These are phyloP conservation scores for Amanita jacksonii DNA, from an alignment of 768 basidiomycete genomes.

Conservation along the genomic window DNA sequence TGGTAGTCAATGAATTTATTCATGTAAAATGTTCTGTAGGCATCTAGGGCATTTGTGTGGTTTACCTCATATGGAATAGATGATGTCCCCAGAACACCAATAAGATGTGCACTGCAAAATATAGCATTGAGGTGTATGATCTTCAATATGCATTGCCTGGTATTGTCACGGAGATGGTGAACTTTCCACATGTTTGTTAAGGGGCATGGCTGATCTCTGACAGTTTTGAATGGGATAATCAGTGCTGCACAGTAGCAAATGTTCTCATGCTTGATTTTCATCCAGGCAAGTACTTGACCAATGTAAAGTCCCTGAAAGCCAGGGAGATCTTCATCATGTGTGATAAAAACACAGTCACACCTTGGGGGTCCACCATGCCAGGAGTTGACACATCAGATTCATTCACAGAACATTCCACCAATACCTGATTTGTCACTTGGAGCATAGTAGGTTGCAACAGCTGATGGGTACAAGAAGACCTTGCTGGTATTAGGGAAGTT, in stretches of 20 bases:
- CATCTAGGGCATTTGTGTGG: no score
- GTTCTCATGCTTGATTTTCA: conserved; percentile 19
- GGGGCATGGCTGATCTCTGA: conserved; percentile 13
- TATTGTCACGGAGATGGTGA: conserved; percentile 14
- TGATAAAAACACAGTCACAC: conserved; percentile 21
- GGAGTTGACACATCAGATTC: conserved; percentile 17
- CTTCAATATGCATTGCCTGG: neutral
- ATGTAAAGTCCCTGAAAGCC: conserved; percentile 18
- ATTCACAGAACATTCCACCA: conserved; percentile 15
- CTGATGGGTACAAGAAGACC: conserved; percentile 19
- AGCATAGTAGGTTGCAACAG: conserved; percentile 17
- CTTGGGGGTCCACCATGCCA: conserved; percentile 16
- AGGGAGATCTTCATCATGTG: conserved; percentile 10
- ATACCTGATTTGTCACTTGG: conserved; percentile 15
- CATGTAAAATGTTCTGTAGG: no score
- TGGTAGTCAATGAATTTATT: no score
- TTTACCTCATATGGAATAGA: no score
- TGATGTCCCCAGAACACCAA: no score
- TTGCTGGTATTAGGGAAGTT: conserved; percentile 11
- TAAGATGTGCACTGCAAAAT: no score
- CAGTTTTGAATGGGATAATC: no score
- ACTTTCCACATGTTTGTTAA: conserved; percentile 23
- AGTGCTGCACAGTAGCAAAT: no score
- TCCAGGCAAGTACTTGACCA: conserved; percentile 18
- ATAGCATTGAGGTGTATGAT: neutral